Base-by-base conservation (phyloP, 345 rosid genomes). In the Geranium brycei region DNA sequence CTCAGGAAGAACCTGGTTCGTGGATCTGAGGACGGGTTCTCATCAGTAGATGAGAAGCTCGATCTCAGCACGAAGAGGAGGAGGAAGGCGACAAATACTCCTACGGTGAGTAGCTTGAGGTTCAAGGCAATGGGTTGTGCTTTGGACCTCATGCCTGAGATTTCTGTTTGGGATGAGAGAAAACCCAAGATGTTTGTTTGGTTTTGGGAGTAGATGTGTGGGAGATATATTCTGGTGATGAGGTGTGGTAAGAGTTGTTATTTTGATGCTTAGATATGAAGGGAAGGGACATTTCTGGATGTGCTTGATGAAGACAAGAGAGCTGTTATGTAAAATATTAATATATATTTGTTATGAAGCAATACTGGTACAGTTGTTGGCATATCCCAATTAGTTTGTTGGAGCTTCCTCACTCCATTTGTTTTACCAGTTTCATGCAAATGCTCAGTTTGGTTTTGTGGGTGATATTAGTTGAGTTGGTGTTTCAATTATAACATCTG, bases 41-140 rank as follows among this genome's bases (percentile, higher is more conserved):
- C 58, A 4, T 19, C 17, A 15, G 62, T 63, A 40, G 89, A 77
- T 38, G 83, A 69, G 53, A 88, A 65, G 63, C 78, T 82, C 31
- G 98, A 82, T 73, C 85, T 75, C 13, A 83, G 62, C 67, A 85
- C 65, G 66, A 91, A 84, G 51, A 89, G 74, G 38, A 91, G 68
- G 53, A 81, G 58, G 59, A 87, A 85, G 19, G 85, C 79, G 55
- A 91, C 62, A 57, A 91, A 77, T 53, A 83, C 74, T 51, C 83
- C 81, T 5, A 85, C 63, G 15, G 87, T 68, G 64, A 91, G 89
- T 72, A 87, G 67, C 79, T 87, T 89, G 40, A 76, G 71, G 68
- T 75, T 70, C 51, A 83, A 67, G 61, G 75, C 71, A 63, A 78
- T 80, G 53, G 53, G 12, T 62, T 73, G 83, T 65, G 72, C 28